Evolutionary conservation across 2,329 filamentous ascomycete genomes (phyloP).

Genomic region (Aspergillus cejpii): DNA sequence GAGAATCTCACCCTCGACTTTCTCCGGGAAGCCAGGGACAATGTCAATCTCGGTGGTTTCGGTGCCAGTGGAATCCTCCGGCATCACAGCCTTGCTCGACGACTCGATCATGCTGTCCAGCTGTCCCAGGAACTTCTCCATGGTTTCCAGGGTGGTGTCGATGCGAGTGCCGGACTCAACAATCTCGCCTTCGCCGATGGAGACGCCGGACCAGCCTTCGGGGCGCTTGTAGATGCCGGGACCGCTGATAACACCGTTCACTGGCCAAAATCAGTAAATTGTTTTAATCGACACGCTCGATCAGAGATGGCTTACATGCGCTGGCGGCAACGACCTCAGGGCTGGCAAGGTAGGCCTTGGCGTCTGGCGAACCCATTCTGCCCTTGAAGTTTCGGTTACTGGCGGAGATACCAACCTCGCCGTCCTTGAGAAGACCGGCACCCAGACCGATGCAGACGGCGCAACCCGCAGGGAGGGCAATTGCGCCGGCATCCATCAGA

Average conservation of each 20-base stretch:
- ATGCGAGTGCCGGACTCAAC: constrained; percentile 58
- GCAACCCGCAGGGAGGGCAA: constrained; percentile 64
- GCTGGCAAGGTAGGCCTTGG: constrained; percentile 78
- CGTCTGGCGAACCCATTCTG: constrained; percentile 73
- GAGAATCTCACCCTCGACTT: constrained; percentile 76
- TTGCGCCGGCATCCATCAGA: constrained; percentile 71
- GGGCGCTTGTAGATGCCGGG: constrained; percentile 73
- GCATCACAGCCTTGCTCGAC: background rate
- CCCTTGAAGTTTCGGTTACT: constrained; percentile 89
- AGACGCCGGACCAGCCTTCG: constrained; percentile 54
- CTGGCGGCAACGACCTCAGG: constrained; percentile 91
- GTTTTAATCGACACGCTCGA: background rate
- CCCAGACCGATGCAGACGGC: constrained; percentile 83
- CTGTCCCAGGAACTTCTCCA: constrained; percentile 64
- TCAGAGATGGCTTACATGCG: constrained; percentile 41
- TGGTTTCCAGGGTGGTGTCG: constrained; percentile 59
- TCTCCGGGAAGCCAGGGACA: constrained; percentile 72
- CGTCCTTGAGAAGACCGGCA: constrained; percentile 68
- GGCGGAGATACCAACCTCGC: constrained; percentile 79
- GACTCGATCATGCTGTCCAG: constrained; percentile 55
- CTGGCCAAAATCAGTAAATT: background rate
- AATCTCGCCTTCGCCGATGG: constrained; percentile 65
- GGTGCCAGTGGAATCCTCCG: background rate
- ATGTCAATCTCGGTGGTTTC: background rate
- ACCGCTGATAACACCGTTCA: constrained; percentile 52